phyloP scores from a whole-genome alignment of 2,329 filamentous ascomycete species.

The Ploettnerulaceae sp. region DNA sequence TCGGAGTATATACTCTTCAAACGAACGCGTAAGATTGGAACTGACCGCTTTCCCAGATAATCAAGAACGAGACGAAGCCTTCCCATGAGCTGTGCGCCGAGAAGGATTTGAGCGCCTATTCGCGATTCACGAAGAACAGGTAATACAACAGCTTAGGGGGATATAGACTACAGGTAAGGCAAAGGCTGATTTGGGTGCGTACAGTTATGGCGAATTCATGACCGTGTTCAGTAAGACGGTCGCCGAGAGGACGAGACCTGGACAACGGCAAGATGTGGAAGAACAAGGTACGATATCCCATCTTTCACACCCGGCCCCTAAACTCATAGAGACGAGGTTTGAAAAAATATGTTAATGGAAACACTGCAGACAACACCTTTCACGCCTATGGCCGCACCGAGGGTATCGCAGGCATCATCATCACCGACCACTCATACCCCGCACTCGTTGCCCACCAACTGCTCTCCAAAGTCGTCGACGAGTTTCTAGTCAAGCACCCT shows the following conservation, averaged over 20 bases:
- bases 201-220: slow-evolving; percentile 62
- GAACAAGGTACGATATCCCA: slow-evolving; percentile 56
- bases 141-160: slow-evolving; percentile 35
- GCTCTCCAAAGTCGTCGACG: slow-evolving; percentile 80
- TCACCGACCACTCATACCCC: slow-evolving; percentile 71
- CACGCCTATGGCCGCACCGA: slow-evolving; percentile 73
- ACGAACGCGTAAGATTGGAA: slow-evolving; percentile 9
- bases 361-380: slow-evolving; percentile 60
- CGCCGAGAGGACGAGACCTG: slow-evolving; percentile 77
- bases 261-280: slow-evolving; percentile 79
- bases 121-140: slow-evolving; percentile 71
- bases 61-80: slow-evolving; percentile 74
- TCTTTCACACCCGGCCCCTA: neutral
- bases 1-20: slow-evolving; percentile 56
- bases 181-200: slow-evolving; percentile 1
- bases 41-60: slow-evolving; percentile 52
- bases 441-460: slow-evolving; percentile 79
- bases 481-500: slow-evolving; percentile 76
- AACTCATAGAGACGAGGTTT: neutral
- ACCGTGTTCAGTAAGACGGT: slow-evolving; percentile 81
- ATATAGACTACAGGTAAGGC: neutral
- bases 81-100: slow-evolving; percentile 72
- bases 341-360: neutral
- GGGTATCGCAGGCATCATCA: slow-evolving; percentile 71
- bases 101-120: slow-evolving; percentile 73